Conservation (phyloP, 179 eudicot species). For the Beta lomatogona region DNA sequence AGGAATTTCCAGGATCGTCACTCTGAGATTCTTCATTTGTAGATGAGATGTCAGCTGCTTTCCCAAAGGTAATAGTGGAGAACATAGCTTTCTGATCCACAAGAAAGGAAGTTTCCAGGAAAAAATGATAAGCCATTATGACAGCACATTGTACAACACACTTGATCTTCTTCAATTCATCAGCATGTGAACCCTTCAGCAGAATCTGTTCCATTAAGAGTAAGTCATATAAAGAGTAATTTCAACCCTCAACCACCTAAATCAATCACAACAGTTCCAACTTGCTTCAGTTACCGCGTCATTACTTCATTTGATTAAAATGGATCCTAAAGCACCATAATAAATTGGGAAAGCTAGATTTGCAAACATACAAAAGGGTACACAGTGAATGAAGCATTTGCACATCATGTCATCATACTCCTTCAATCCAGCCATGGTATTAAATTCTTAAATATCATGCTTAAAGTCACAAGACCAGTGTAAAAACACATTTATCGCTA, state of each 20-base stretch:
- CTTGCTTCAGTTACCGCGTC: background rate
- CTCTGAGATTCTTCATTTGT: constrained; percentile 13
- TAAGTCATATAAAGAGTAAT: background rate
- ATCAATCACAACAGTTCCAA: background rate
- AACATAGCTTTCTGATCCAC: constrained; percentile 85
- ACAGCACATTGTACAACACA: constrained; percentile 85
- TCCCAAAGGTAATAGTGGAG: constrained; percentile 56
- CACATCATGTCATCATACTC: background rate
- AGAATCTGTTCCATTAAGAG: constrained; percentile 57
- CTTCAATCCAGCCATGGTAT: background rate
- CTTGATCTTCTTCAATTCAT: constrained; percentile 87
- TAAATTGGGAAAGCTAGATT: background rate
- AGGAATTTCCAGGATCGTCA: constrained; percentile 2
- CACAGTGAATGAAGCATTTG: background rate
- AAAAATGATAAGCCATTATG: constrained; percentile 92
- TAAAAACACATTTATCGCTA: background rate
- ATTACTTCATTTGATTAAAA: background rate
- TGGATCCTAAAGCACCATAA: background rate
- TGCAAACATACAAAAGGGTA: background rate
- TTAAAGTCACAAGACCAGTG: background rate
- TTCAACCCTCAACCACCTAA: background rate
- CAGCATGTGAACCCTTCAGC: constrained; percentile 79
- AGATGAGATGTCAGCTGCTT: constrained; percentile 24
- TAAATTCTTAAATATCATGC: background rate
- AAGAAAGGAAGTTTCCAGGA: constrained; percentile 88